These are phyloP conservation scores for Malus domestica DNA, from an alignment of 306 rosid genomes.

Conservation along the genomic window DNA sequence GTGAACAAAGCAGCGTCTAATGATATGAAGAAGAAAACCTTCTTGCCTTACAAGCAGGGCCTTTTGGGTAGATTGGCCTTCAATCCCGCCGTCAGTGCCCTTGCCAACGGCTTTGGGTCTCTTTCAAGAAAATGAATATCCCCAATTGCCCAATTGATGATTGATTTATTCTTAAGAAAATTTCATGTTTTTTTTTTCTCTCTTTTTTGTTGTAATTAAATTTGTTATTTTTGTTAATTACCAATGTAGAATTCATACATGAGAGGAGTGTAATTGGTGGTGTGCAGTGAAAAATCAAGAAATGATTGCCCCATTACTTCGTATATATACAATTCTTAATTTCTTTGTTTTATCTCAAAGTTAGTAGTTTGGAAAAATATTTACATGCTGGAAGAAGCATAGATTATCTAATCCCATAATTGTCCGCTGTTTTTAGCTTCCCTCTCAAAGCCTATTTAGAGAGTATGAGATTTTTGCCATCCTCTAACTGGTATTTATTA, in stretches of 20 bases:
- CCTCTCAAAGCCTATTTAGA: too few relatives aligned
- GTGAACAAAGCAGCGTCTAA: constrained; percentile 58
- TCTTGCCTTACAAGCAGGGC: constrained; percentile 83
- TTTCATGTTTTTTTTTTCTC: background rate
- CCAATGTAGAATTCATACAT: constrained; percentile 2
- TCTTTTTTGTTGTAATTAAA: background rate
- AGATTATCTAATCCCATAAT: background rate
- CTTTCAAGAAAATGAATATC: constrained; percentile 21
- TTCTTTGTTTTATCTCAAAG: background rate
- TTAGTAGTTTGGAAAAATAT: background rate
- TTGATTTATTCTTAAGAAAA: background rate
- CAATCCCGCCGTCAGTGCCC: constrained; percentile 38
- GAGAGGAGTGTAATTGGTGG: background rate
- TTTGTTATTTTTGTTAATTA: constrained; percentile 1
- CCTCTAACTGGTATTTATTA: background rate
- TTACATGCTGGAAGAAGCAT: background rate
- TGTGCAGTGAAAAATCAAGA: constrained; percentile 7
- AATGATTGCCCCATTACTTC: background rate
- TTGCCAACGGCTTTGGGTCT: constrained; percentile 46
- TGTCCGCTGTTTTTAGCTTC: background rate
- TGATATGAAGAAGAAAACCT: constrained; percentile 80
- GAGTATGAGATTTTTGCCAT: background rate
- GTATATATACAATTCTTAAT: background rate
- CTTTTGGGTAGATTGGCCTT: constrained; percentile 63
- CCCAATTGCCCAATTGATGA: background rate